Conservation (phyloP, 345 rosid genomes). For the Acer negundo region DNA sequence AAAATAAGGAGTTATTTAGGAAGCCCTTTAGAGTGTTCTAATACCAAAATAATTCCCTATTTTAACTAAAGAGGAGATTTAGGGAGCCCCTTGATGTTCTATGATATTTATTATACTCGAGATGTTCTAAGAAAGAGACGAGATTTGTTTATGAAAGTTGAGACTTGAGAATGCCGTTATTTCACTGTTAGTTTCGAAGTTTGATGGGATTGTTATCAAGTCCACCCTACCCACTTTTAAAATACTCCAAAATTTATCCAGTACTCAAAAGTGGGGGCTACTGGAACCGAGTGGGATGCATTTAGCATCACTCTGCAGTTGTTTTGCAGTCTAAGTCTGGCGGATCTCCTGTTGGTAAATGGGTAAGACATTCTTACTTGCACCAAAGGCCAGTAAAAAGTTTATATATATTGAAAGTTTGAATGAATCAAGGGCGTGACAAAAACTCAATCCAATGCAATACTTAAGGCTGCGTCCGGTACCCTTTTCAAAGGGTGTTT, state of each 20-base stretch:
- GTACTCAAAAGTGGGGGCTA: neutral
- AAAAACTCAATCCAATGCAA: neutral
- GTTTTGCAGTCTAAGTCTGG: neutral
- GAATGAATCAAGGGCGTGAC: neutral
- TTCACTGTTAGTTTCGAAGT: neutral
- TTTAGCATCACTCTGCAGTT: too few relatives aligned
- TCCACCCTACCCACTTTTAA: neutral
- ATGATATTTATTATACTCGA: constrained; percentile 34
- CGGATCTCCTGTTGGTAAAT: neutral
- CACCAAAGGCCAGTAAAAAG: too few relatives aligned
- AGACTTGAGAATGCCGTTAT: constrained; percentile 53
- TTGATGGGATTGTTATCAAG: neutral
- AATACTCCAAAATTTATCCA: neutral
- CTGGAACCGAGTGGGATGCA: neutral
- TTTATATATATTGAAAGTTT: neutral
- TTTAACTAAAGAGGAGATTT: too few relatives aligned
- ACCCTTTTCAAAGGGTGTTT: too few relatives aligned
- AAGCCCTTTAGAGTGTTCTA: too few relatives aligned
- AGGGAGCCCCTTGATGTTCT: too few relatives aligned
- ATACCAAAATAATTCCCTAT: too few relatives aligned
- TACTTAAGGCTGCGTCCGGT: too few relatives aligned
- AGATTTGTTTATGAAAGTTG: constrained; percentile 51
- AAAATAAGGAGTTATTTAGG: too few relatives aligned
- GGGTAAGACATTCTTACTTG: neutral
- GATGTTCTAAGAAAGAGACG: constrained; percentile 39